Evolutionary conservation across 768 basidiomycete genomes (phyloP).

Genomic region (Macrolepiota dolichaula): DNA sequence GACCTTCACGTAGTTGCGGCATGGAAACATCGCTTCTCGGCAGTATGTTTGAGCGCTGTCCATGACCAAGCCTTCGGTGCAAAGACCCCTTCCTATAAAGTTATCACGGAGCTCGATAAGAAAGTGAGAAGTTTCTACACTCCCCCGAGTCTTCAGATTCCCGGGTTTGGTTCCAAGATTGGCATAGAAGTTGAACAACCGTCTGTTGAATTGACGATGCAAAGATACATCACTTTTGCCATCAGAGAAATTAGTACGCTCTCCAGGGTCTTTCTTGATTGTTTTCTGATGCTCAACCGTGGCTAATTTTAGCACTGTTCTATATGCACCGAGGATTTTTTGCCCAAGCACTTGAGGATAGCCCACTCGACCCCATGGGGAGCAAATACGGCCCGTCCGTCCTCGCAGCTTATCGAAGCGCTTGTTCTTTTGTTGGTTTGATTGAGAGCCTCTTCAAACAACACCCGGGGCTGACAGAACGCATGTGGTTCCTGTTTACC

Average conservation of each 20-base stretch:
- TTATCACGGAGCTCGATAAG: conserved; percentile 62
- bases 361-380: conserved; percentile 59
- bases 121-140: conserved; percentile 62
- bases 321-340: conserved; percentile 79
- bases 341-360: conserved; percentile 64
- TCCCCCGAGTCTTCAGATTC: conserved; percentile 61
- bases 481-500: conserved; percentile 72
- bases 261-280: neutral
- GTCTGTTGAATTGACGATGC: conserved; percentile 58
- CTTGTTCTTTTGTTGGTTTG: conserved; percentile 64
- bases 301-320: conserved; percentile 45
- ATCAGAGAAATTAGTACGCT: conserved; percentile 65
- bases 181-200: conserved; percentile 40
- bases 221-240: conserved; percentile 62
- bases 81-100: conserved; percentile 55
- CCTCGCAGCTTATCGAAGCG: conserved; percentile 65
- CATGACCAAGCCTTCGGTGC: conserved; percentile 71
- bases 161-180: conserved; percentile 53
- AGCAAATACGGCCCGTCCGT: conserved; percentile 69
- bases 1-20: conserved; percentile 41
- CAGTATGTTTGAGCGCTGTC: conserved; percentile 58
- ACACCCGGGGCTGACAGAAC: conserved; percentile 61
- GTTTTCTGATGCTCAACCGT: neutral
- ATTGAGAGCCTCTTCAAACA: conserved; percentile 64
- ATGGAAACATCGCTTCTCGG: conserved; percentile 68